A percentile compares a stretch with the other conserved stretches of the same genome.
phyloP scores from a whole-genome alignment of 257 asterid species.

The Petunia axillaris region DNA sequence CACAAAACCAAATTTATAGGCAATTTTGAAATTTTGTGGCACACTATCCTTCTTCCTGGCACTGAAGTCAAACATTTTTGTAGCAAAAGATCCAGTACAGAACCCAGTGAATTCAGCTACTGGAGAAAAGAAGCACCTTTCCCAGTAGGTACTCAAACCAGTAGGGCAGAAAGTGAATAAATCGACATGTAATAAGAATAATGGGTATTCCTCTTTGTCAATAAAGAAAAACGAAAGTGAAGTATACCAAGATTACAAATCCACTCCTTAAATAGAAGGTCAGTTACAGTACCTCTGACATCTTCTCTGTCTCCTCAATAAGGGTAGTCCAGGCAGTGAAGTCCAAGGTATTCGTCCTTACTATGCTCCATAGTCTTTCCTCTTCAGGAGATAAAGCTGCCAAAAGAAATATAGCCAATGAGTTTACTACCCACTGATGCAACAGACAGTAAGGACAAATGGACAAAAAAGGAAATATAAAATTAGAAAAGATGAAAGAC shows the following conservation, averaged over 20 bases:
- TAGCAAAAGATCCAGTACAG: not conserved
- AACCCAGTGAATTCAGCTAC: not conserved
- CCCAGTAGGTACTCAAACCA: not conserved
- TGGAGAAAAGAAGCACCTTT: not conserved
- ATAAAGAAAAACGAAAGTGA: constrained; percentile 11
- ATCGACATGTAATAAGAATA: constrained; percentile 19
- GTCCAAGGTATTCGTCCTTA: constrained; percentile 81
- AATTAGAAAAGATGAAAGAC: not conserved
- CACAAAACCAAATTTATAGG: not conserved
- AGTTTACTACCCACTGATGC: not conserved
- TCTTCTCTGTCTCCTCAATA: constrained; percentile 92
- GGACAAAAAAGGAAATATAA: not conserved
- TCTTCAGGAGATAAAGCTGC: constrained; percentile 86
- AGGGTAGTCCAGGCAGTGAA: constrained; percentile 94
- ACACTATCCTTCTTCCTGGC: not conserved
- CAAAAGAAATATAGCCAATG: constrained; percentile 25
- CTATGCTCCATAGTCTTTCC: constrained; percentile 94
- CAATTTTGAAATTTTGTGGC: constrained; percentile 2
- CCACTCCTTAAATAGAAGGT: not conserved
- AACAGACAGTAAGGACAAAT: not conserved
- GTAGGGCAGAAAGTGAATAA: not conserved
- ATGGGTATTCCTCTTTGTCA: not conserved
- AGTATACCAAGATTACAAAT: not conserved
- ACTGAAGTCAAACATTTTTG: not conserved
- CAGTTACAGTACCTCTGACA: constrained; percentile 64